phyloP scores from a whole-genome alignment of 2,329 filamentous ascomycete species.

The Pestalotiopsis sp. region DNA sequence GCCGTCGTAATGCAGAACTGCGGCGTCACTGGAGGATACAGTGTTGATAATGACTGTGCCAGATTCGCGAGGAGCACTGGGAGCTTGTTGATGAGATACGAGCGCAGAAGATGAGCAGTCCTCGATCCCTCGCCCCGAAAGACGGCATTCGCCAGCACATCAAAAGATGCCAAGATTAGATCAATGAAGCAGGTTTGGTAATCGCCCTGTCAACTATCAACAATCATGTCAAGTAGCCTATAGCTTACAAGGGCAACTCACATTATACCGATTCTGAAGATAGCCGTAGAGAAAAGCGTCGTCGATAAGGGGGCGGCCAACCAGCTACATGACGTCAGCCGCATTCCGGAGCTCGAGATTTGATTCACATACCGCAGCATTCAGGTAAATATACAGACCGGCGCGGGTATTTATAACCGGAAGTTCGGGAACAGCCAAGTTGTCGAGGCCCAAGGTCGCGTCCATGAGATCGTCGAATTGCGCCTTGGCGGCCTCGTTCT shows the following conservation, averaged over 20 bases:
- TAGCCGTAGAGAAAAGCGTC: conserved; percentile 79
- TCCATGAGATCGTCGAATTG: conserved; percentile 62
- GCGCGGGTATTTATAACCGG: conserved; percentile 76
- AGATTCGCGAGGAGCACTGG: conserved; percentile 57
- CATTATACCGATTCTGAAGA: conserved; percentile 82
- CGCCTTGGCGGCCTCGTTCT: conserved; percentile 49
- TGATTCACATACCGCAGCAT: conserved; percentile 65
- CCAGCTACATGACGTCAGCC: conserved; percentile 56
- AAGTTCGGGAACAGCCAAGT: conserved; percentile 61
- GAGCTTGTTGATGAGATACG: conserved; percentile 77
- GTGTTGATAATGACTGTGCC: conserved; percentile 50
- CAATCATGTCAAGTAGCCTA: neutral
- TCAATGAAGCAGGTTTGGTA: conserved; percentile 78
- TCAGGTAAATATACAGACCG: conserved; percentile 84
- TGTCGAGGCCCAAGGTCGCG: conserved; percentile 58
- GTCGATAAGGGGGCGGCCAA: conserved; percentile 81
- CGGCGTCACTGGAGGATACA: conserved; percentile 73
- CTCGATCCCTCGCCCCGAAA: conserved; percentile 63
- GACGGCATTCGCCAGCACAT: conserved; percentile 84
- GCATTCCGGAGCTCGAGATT: conserved; percentile 21
- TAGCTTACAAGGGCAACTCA: conserved; percentile 37
- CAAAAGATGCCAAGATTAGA: conserved; percentile 85
- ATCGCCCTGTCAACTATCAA: conserved; percentile 62
- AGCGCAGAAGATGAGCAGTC: conserved; percentile 75
- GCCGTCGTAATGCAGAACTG: conserved; percentile 74